A percentile compares a stretch with the other conserved stretches of the same genome.
Evolutionary conservation across 2,329 filamentous ascomycete species (phyloP).

Genomic region (Blumeria graminis): DNA sequence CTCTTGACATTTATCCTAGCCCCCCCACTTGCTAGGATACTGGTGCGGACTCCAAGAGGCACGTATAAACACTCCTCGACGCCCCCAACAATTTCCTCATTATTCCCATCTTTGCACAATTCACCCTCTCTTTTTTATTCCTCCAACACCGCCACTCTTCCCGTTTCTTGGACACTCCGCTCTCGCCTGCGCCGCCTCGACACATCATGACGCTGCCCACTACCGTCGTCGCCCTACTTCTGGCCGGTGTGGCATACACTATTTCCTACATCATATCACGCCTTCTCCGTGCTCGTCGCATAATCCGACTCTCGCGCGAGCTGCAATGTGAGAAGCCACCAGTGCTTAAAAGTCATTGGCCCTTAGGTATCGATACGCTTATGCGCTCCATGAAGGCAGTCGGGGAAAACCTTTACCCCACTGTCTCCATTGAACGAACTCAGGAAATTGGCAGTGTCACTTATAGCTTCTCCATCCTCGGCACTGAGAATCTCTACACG

Average conservation of each 20-base stretch:
- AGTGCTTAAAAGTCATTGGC: conserved; percentile 6
- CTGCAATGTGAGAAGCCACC: conserved; percentile 11
- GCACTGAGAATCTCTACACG: conserved; percentile 7
- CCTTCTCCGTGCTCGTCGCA: conserved; percentile 6
- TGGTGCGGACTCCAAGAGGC: no score
- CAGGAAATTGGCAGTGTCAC: conserved; percentile 15
- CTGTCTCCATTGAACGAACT: conserved; percentile 13
- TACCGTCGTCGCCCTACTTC: background rate
- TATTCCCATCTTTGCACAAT: no score
- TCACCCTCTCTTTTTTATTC: background rate
- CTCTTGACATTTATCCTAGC: no score
- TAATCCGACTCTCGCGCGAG: conserved; percentile 8
- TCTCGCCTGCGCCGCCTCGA: no score
- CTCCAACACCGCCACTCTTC: no score
- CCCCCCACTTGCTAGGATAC: no score
- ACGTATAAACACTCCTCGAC: no score
- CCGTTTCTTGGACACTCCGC: no score
- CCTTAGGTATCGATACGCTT: conserved; percentile 12
- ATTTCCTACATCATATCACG: conserved; percentile 5
- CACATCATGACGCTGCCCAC: background rate
- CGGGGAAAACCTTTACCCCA: conserved; percentile 8
- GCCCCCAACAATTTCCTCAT: no score
- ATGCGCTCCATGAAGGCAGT: conserved; percentile 8
- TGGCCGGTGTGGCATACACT: conserved; percentile 5
- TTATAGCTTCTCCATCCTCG: conserved; percentile 9